These are phyloP conservation scores for Oenanthe sinensis DNA, from an alignment of 129 eudicot species.

Conservation along the genomic window DNA sequence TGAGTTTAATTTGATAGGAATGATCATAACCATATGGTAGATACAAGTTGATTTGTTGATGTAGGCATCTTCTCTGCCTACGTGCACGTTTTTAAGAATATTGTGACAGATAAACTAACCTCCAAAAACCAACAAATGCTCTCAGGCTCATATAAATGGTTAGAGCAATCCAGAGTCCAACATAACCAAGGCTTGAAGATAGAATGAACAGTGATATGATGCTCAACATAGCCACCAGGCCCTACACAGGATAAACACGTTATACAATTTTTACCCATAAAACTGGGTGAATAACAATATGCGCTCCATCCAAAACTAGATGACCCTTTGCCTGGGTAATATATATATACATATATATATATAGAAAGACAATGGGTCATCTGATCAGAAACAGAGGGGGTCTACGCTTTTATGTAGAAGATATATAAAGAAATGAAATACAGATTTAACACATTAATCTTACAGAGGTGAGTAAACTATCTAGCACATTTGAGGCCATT, in stretches of 20 bases:
- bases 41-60: neutral
- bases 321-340: neutral
- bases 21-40: neutral
- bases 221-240: conserved; percentile 58
- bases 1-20: neutral
- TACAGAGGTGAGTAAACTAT: neutral
- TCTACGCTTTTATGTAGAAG: neutral
- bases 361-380: neutral
- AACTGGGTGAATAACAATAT: neutral
- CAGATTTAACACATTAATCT: neutral
- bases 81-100: neutral
- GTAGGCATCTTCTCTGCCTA: neutral
- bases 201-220: conserved; percentile 41
- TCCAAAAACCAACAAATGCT: conserved; percentile 79
- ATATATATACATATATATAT: conserved; percentile 4
- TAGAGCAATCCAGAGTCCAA: conserved; percentile 74
- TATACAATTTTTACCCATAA: too few species aligned
- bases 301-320: neutral
- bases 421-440: neutral
- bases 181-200: conserved; percentile 48
- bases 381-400: neutral
- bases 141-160: conserved; percentile 78
- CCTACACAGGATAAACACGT: conserved; percentile 27
- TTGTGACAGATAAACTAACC: conserved; percentile 28
- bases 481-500: neutral